Base-by-base conservation (phyloP, 305 asterid genomes). In the Rubia peregrina region DNA sequence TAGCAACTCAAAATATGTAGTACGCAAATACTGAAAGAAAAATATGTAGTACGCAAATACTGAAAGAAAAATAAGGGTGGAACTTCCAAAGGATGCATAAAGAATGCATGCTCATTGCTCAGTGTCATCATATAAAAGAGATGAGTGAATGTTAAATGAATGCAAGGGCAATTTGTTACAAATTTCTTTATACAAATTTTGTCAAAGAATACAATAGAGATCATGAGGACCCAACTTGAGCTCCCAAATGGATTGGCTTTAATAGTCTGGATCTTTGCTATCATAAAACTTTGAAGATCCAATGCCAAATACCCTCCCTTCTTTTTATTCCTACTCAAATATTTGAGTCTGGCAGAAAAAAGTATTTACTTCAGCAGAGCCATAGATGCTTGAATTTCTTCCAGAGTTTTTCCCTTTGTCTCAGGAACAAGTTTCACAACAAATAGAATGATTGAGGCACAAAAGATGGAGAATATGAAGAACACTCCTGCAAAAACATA, bases 361-460 rank as follows among this genome's bases (percentile, higher is more conserved):
- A 11, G 7, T 33, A 22, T 61, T 51, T 55, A 75, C 61, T 70
- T 64, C 33, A 75, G 62, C 10, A 64, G 49, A 6, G 53, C 70
- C 84, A 80, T 75, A 1, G 82, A 80, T 55, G 79, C 80, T 74
- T 83, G 86, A 51, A 83, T 80, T 64, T 80, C 86, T 75, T 83
- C 86, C 42, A 80, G 64, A 2, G 84, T 73, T 36, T 80, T 75
- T 12, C 86, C 86, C 61, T 83, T 83, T 2, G 86, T 83, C 75
- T 83, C 86, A 0, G 86, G 86, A 60, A 80, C 84, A 70, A 80
- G 48, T 62, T 73, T 75, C 6, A 72, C 77, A 1, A 78, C 80
- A 55, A 83, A 83, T 26, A 83, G 41, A 44, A 80, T 46, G 41
- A 83, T 78, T 19, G 61, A 71, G 11, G 70, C 77, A 73, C 84